Percentiles rank a stretch among this genome's conserved stretches.
Conservation (phyloP, 2,329 filamentous ascomycete species). For the Nemania diffusa region DNA sequence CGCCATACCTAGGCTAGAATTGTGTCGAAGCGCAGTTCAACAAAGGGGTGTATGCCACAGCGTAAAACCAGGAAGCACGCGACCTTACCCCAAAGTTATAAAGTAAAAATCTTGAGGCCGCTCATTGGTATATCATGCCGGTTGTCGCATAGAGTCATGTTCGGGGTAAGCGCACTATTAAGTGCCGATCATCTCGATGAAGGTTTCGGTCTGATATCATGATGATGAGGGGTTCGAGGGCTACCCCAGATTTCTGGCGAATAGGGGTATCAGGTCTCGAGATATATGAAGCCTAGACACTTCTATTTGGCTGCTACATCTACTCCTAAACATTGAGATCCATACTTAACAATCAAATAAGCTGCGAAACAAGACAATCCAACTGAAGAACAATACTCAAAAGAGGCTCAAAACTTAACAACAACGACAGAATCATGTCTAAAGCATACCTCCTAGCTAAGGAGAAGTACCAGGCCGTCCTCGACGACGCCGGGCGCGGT, state of each 20-base stretch:
- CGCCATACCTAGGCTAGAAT: not conserved
- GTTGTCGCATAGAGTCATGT: not conserved
- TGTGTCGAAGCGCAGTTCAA: not conserved
- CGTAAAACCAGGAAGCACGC: not conserved
- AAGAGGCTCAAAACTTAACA: conserved; percentile 1
- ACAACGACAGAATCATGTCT: conserved; percentile 43
- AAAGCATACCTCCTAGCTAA: conserved; percentile 47
- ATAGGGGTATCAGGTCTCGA: conserved; percentile 22
- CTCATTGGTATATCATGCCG: not conserved
- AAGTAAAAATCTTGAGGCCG: not conserved
- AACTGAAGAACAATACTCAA: not conserved
- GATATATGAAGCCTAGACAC: conserved; percentile 36
- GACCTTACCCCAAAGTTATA: not conserved
- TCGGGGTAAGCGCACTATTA: conserved; percentile 4
- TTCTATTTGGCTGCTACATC: conserved; percentile 6
- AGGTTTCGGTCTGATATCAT: conserved; percentile 45
- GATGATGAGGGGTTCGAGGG: conserved; percentile 42
- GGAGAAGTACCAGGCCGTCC: conserved; percentile 50
- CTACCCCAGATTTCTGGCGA: conserved; percentile 33
- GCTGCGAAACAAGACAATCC: conserved; percentile 1
- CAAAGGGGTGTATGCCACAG: not conserved
- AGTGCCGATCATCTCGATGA: conserved; percentile 37
- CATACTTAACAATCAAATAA: conserved; percentile 5
- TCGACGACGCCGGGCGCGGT: conserved; percentile 48
- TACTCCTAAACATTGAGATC: not conserved